Evolutionary conservation across 495 filamentous ascomycete species (phyloP).

Genomic region (Hypoxylon cercidicola): DNA sequence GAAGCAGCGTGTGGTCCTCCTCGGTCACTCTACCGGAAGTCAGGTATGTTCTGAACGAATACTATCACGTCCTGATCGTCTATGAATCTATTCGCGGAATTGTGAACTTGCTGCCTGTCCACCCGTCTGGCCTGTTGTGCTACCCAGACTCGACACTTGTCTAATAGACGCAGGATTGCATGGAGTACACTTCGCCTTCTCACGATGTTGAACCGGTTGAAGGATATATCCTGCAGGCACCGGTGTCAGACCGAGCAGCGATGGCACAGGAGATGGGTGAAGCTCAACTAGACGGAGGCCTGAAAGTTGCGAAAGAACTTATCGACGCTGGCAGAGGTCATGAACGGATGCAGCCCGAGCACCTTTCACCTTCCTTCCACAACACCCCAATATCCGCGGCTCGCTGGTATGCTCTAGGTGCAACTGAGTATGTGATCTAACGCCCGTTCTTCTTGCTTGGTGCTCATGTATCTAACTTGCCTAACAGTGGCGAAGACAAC

Average conservation of each 20-base stretch:
- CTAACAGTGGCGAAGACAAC: constrained; percentile 77
- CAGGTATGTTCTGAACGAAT: constrained; percentile 55
- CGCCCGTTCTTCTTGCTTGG: not conserved
- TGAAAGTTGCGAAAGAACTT: constrained; percentile 64
- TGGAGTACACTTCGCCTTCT: constrained; percentile 70
- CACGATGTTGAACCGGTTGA: constrained; percentile 65
- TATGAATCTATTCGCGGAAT: not conserved
- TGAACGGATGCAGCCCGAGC: constrained; percentile 65
- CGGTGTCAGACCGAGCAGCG: constrained; percentile 80
- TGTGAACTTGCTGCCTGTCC: not conserved
- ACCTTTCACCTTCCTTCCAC: constrained; percentile 59
- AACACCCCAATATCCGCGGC: constrained; percentile 70
- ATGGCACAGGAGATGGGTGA: constrained; percentile 53
- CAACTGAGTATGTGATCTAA: constrained; percentile 55
- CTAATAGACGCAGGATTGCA: constrained; percentile 64
- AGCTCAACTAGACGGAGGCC: constrained; percentile 60
- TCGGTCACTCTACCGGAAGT: constrained; percentile 88
- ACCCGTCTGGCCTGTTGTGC: not conserved
- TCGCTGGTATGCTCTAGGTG: constrained; percentile 74
- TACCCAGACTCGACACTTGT: not conserved
- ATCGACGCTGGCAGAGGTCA: constrained; percentile 62
- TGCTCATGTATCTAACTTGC: constrained; percentile 17
- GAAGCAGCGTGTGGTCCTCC: constrained; percentile 74
- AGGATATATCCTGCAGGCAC: constrained; percentile 85
- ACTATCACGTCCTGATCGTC: not conserved